Percentiles rank a stretch among this genome's conserved stretches.
phyloP scores from a whole-genome alignment of 805 yeast species.

The Candida lessepsii region DNA sequence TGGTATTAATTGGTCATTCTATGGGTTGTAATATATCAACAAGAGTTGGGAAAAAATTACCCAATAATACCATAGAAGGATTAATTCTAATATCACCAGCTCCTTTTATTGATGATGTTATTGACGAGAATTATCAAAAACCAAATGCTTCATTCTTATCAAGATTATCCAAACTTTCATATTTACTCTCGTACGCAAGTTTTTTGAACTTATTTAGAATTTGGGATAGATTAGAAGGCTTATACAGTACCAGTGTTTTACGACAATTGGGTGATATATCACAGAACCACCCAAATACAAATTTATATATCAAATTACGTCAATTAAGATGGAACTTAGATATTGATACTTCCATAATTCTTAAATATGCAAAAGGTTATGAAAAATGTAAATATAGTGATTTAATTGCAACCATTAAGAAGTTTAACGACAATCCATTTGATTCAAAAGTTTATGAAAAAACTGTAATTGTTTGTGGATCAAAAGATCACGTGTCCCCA shows the following conservation, averaged over 20 bases:
- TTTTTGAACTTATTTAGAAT: slow-evolving; percentile 56
- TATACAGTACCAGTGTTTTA: slow-evolving; percentile 57
- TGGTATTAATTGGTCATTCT: slow-evolving; percentile 65
- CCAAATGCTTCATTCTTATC: slow-evolving; percentile 1
- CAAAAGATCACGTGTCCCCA: slow-evolving; percentile 57
- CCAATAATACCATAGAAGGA: slow-evolving; percentile 43
- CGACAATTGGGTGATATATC: slow-evolving; percentile 45
- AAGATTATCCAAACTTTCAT: slow-evolving; percentile 20
- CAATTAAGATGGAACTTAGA: slow-evolving; percentile 75
- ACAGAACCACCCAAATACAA: slow-evolving; percentile 7
- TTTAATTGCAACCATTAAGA: slow-evolving; percentile 38
- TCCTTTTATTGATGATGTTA: slow-evolving; percentile 21
- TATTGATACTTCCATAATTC: slow-evolving; percentile 51
- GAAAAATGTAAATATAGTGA: slow-evolving; percentile 43
- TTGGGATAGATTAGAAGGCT: slow-evolving; percentile 62
- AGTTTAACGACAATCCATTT: slow-evolving; percentile 32
- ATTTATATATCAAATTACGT: slow-evolving; percentile 42
- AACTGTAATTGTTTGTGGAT: slow-evolving; percentile 58
- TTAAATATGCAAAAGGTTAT: slow-evolving; percentile 54
- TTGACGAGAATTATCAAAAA: slow-evolving; percentile 16
- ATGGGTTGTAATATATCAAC: slow-evolving; percentile 64
- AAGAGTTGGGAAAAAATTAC: slow-evolving; percentile 41
- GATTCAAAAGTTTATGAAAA: slow-evolving; percentile 38
- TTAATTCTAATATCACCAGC: slow-evolving; percentile 54
- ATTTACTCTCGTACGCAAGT: slow-evolving; percentile 38